Evolutionary conservation across 192 early-diverging fungal genomes (phyloP).

Genomic region (Rhizophagus clarus): DNA sequence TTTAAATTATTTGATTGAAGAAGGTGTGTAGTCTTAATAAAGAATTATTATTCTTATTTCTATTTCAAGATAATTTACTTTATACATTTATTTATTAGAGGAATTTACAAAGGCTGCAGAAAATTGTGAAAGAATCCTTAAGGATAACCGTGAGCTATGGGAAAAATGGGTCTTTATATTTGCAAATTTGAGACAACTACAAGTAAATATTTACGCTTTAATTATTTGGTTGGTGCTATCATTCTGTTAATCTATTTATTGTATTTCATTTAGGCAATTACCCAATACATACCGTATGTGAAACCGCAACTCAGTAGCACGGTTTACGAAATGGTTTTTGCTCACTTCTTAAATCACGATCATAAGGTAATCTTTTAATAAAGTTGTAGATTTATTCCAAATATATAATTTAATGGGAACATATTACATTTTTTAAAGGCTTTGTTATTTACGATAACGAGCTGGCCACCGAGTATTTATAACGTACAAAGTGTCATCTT

Average conservation of each 20-base stretch:
- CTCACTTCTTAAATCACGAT: conserved; percentile 67
- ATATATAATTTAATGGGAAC: not conserved
- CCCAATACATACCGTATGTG: conserved; percentile 74
- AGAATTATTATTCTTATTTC: not conserved
- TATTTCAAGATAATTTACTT: not conserved
- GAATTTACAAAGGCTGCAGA: conserved; percentile 70
- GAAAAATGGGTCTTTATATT: conserved; percentile 93
- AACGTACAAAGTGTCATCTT: conserved; percentile 73
- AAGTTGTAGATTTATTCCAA: not conserved
- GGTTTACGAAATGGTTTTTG: conserved; percentile 89
- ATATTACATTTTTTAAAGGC: conserved; percentile 34
- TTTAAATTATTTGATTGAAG: conserved; percentile 71
- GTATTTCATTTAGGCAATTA: conserved; percentile 56
- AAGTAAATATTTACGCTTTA: conserved; percentile 40
- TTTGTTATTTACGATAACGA: conserved; percentile 61
- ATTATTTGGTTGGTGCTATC: not conserved
- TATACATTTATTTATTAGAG: conserved; percentile 34
- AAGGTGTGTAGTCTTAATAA: conserved; percentile 42
- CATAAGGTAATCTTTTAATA: conserved; percentile 46
- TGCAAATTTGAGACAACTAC: conserved; percentile 73
- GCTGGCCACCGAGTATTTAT: conserved; percentile 83
- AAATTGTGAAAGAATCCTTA: conserved; percentile 74
- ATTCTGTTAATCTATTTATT: not conserved
- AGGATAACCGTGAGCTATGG: conserved; percentile 64
- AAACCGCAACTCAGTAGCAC: conserved; percentile 74